Conservation (phyloP, 2,329 filamentous ascomycete species). For the Epichloe elymi region DNA sequence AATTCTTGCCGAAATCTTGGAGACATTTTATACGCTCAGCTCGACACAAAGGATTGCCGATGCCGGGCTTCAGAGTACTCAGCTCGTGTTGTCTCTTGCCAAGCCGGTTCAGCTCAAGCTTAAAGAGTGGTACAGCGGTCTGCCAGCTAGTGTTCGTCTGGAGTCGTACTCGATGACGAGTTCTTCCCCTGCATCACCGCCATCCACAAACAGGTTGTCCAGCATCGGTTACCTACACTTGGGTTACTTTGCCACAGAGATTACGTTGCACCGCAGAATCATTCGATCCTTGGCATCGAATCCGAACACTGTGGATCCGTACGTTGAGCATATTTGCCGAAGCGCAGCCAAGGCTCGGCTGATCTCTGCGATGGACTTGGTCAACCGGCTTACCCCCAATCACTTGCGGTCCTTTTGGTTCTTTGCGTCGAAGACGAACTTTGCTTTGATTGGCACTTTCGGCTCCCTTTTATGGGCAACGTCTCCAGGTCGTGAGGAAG, state of each 20-base stretch:
- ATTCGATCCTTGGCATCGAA: slow-evolving; percentile 57
- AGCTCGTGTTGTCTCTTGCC: slow-evolving; percentile 59
- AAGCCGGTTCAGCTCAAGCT: slow-evolving; percentile 74
- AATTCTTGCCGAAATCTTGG: slow-evolving; percentile 67
- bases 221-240: slow-evolving; percentile 72
- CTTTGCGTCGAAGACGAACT: slow-evolving; percentile 78
- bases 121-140: slow-evolving; percentile 65
- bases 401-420: slow-evolving; percentile 92
- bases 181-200: slow-evolving; percentile 8
- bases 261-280: slow-evolving; percentile 82
- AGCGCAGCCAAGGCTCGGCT: slow-evolving; percentile 87
- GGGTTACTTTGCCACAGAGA: slow-evolving; percentile 87
- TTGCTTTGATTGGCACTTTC: slow-evolving; percentile 89
- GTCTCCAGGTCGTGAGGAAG: slow-evolving; percentile 74
- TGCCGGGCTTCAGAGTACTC: slow-evolving; percentile 56
- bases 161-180: slow-evolving; percentile 35
- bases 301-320: slow-evolving; percentile 47
- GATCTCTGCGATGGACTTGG: slow-evolving; percentile 94
- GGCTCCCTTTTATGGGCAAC: slow-evolving; percentile 83
- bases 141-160: slow-evolving; percentile 54
- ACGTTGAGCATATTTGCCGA: slow-evolving; percentile 83
- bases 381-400: slow-evolving; percentile 76
- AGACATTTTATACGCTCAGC: slow-evolving; percentile 69
- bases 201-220: slow-evolving; percentile 33
- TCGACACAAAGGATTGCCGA: slow-evolving; percentile 57